A percentile compares a stretch with the other conserved stretches of the same genome.
Evolutionary conservation across 2,329 filamentous ascomycete genomes (phyloP).

Genomic region (Phoma herbarum): DNA sequence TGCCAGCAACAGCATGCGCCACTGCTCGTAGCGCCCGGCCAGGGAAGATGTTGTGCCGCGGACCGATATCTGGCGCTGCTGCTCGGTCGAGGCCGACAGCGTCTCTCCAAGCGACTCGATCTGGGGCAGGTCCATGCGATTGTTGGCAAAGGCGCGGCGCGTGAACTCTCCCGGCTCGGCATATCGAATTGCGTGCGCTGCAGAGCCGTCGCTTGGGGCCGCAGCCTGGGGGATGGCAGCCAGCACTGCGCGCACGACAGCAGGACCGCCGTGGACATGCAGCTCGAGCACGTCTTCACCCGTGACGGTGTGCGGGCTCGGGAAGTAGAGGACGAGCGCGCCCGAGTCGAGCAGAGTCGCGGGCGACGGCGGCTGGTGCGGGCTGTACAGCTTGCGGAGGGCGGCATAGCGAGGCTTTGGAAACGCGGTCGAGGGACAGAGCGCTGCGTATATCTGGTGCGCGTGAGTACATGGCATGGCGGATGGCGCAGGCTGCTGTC

Average conservation of each 20-base stretch:
- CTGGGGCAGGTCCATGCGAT: conserved; percentile 85
- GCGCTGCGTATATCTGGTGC: conserved; percentile 67
- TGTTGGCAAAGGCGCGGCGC: conserved; percentile 86
- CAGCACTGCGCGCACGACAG: conserved; percentile 87
- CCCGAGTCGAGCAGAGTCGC: conserved; percentile 73
- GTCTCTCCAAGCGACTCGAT: conserved; percentile 71
- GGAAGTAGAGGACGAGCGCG: conserved; percentile 84
- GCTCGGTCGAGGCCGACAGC: conserved; percentile 78
- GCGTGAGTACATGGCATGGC: background rate
- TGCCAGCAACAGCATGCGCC: conserved; percentile 78
- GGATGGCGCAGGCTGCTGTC: too few relatives aligned
- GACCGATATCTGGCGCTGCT: conserved; percentile 87
- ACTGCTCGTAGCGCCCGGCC: conserved; percentile 79
- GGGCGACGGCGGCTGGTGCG: conserved; percentile 50
- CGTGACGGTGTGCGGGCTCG: conserved; percentile 81
- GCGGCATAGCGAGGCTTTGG: conserved; percentile 72
- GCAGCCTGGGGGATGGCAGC: conserved; percentile 72
- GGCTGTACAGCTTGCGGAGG: conserved; percentile 77
- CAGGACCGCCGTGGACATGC: conserved; percentile 91
- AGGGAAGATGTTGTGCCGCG: conserved; percentile 76
- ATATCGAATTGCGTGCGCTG: conserved; percentile 69
- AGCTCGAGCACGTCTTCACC: conserved; percentile 93
- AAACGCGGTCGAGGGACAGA: conserved; percentile 65
- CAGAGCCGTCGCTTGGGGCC: background rate
- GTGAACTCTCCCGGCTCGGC: conserved; percentile 97